Conservation (phyloP, 106 monocot genomes). For the Amphibolis antarctica region DNA sequence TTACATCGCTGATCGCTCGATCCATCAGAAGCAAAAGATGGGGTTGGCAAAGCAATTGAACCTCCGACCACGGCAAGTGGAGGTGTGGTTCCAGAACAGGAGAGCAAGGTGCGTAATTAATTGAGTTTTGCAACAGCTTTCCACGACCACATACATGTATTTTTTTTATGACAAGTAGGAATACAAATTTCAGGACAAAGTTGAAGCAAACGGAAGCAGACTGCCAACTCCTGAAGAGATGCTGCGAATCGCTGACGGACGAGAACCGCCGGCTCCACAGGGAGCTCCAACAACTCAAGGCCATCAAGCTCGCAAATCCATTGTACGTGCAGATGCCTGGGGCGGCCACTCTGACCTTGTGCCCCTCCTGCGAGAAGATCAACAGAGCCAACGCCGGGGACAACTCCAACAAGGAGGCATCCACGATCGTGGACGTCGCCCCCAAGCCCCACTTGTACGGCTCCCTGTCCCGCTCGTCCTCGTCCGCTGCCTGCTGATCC, state of each 20-base stretch:
- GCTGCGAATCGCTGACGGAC: conserved; percentile 23
- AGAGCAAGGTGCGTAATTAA: conserved; percentile 33
- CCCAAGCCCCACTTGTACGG: not conserved
- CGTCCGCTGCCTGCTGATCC: not conserved
- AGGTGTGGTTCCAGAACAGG: conserved; percentile 46
- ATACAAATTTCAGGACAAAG: conserved; percentile 34
- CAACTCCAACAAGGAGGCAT: not conserved
- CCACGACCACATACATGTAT: not conserved
- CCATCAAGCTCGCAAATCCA: conserved; percentile 4
- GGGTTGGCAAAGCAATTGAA: conserved; percentile 33
- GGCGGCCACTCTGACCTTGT: conserved; percentile 13
- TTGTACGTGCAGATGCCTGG: conserved; percentile 5
- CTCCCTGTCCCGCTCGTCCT: not conserved
- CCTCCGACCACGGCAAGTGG: conserved; percentile 36
- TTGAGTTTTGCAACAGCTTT: not conserved
- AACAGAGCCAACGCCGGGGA: not conserved
- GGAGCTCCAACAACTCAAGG: conserved; percentile 25
- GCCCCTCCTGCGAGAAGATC: conserved; percentile 25
- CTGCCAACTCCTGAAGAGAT: conserved; percentile 22
- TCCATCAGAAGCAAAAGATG: conserved; percentile 29
- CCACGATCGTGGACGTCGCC: not conserved
- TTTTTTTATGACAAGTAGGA: no score
- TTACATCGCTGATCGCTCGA: not conserved
- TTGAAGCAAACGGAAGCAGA: conserved; percentile 35
- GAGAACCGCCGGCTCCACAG: conserved; percentile 29